Conservation (phyloP, 495 filamentous ascomycete genomes). For the Cercophora samala region DNA sequence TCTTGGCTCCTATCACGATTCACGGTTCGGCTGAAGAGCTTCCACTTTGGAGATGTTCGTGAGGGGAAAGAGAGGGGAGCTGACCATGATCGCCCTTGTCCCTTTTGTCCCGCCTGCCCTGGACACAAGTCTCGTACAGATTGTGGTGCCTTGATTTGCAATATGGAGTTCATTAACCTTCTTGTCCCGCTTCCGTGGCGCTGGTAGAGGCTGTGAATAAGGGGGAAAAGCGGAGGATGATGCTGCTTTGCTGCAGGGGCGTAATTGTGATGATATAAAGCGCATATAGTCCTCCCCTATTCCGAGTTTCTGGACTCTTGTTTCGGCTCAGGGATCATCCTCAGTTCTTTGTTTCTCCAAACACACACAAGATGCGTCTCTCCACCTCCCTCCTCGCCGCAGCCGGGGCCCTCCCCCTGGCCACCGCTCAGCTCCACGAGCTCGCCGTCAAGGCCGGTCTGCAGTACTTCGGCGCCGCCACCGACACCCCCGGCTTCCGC, state of each 20-base stretch:
- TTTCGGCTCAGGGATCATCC: neutral
- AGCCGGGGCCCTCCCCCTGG: conserved; percentile 2
- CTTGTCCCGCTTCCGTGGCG: conserved; percentile 14
- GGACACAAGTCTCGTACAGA: neutral
- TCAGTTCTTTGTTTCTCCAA: neutral
- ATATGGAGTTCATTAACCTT: conserved; percentile 6
- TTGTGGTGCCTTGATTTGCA: neutral
- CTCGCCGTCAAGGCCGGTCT: conserved; percentile 40
- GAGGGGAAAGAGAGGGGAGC: neutral
- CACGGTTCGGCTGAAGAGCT: neutral
- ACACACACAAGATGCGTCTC: conserved; percentile 12
- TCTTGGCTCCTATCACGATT: neutral
- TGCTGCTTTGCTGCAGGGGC: neutral
- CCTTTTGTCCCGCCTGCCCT: no score
- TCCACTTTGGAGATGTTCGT: neutral
- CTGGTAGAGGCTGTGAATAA: neutral
- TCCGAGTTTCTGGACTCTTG: neutral
- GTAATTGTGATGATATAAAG: neutral
- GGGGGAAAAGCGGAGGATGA: neutral
- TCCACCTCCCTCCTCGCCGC: conserved; percentile 6
- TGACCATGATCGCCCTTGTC: neutral
- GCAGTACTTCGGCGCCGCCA: conserved; percentile 50
- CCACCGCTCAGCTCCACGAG: conserved; percentile 19
- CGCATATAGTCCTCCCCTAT: neutral
- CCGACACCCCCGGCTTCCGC: conserved; percentile 41